Base-by-base conservation (phyloP, 164 flowering plant species). In the Berberis vulgaris region DNA sequence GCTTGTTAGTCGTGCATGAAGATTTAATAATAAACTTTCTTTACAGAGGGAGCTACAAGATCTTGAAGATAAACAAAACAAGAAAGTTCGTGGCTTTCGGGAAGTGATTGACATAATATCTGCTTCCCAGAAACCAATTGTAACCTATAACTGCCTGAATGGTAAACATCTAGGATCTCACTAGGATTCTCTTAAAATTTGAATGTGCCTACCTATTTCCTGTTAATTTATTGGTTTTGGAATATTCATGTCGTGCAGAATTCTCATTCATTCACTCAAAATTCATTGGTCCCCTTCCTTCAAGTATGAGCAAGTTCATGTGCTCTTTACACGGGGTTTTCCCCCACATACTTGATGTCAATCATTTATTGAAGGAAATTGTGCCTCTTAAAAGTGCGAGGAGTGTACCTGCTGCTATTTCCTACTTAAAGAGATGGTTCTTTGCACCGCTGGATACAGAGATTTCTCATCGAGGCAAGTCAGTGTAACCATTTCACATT, bases 81-180 rank as follows among this genome's bases (percentile, higher is more conserved):
- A 67, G 76, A 77, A 64, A 65, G 54, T 81, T 38, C 81, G 91
- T 69, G 98, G 97, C 49, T 93, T 93, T 57, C 77, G 97, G 64
- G 96, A 88, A 77, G 94, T 93, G 83, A 86, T 93, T 57, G 97
- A 93, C 65, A 69, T 81, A 76, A 84, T 93, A 66, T 85, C 96
- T 58, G 77, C 81, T 77, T 88, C 98, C 50, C 76, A 81, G 80
- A 93, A 83, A 77, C 94, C 97, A 61, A 69, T 89, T 73, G 77
- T 89, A 67, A 77, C 85, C 66, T 78, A 78, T 77, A 81, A 85
- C 80, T 84, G 90, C 68, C 84, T 92, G 59, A 76, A 76, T 71
- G 98, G 98, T 92, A 76, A 61, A 62, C 72, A 67, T 80, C 82
- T 76, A 11, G 44, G 3, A 59, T 10, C 26, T 26, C 39, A 49